Percentiles rank a stretch among this genome's conserved stretches.
These are phyloP conservation scores for Alternaria novae-zelandiae DNA, from an alignment of 2,329 filamentous ascomycete species.

Conservation along the genomic window DNA sequence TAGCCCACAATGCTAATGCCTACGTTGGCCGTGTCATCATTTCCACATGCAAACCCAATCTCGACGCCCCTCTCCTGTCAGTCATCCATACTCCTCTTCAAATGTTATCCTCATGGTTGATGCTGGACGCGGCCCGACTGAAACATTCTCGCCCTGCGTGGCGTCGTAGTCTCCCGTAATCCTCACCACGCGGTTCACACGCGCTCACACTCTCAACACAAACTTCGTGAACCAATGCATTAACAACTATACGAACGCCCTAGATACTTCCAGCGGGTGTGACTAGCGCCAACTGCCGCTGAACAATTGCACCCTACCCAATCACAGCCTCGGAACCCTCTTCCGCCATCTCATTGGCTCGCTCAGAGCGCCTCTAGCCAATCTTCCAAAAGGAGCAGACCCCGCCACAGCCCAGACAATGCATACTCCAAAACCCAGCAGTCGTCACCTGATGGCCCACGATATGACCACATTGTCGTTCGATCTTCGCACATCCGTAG, in stretches of 20 bases:
- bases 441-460: background rate
- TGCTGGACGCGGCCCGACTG: background rate
- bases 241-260: conserved; percentile 16
- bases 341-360: conserved; percentile 34
- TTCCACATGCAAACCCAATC: conserved; percentile 7
- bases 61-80: background rate
- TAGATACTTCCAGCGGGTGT: conserved; percentile 13
- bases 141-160: background rate
- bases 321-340: conserved; percentile 28
- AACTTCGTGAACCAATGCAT: conserved; percentile 28
- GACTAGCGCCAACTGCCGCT: conserved; percentile 22
- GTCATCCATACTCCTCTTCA: background rate
- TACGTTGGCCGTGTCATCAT: conserved; percentile 8
- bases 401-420: conserved; percentile 14
- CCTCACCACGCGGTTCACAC: conserved; percentile 2
- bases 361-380: conserved; percentile 29
- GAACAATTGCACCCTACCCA: conserved; percentile 22
- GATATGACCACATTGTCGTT: background rate
- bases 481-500: background rate
- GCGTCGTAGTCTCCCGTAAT: background rate
- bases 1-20: background rate
- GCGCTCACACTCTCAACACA: conserved; percentile 3
- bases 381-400: conserved; percentile 24
- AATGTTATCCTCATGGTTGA: background rate
- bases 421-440: background rate